These are phyloP conservation scores for Fomes fomentarius DNA, from an alignment of 1,284 basidiomycete genomes.

Conservation along the genomic window DNA sequence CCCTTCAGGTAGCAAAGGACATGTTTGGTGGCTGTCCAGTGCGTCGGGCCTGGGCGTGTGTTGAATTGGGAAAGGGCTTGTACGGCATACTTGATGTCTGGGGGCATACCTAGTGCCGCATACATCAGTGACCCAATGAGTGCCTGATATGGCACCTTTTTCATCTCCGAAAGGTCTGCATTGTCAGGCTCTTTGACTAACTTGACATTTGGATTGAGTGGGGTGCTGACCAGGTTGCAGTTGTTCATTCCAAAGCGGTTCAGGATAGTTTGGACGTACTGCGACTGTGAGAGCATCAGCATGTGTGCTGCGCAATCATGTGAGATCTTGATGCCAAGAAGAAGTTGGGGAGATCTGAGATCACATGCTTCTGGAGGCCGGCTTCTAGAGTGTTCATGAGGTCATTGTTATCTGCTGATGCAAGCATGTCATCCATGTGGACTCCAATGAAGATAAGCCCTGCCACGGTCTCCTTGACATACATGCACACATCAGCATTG, in stretches of 20 bases:
- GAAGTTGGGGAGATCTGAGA: slow-evolving; percentile 33
- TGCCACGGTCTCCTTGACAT: slow-evolving; percentile 30
- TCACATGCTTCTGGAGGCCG: slow-evolving; percentile 29
- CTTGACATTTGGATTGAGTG: neutral
- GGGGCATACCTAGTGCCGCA: slow-evolving; percentile 16
- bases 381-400: slow-evolving; percentile 22
- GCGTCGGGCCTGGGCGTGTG: slow-evolving; percentile 6
- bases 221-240: neutral
- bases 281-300: slow-evolving; percentile 29
- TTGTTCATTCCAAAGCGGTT: slow-evolving; percentile 15
- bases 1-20: slow-evolving; percentile 17
- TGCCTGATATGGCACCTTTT: slow-evolving; percentile 12
- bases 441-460: slow-evolving; percentile 29
- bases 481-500: slow-evolving; percentile 33
- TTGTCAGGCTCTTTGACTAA: slow-evolving; percentile 12
- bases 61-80: slow-evolving; percentile 21
- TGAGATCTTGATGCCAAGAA: slow-evolving; percentile 38
- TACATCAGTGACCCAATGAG: slow-evolving; percentile 25
- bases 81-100: slow-evolving; percentile 21
- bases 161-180: neutral
- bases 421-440: slow-evolving; percentile 3
- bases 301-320: slow-evolving; percentile 26
- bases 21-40: slow-evolving; percentile 16
- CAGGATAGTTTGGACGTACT: slow-evolving; percentile 32
- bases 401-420: no score